A percentile compares a stretch with the other conserved stretches of the same genome.
Conservation (phyloP, 805 yeast species). For the Torulaspora delbrueckii region DNA sequence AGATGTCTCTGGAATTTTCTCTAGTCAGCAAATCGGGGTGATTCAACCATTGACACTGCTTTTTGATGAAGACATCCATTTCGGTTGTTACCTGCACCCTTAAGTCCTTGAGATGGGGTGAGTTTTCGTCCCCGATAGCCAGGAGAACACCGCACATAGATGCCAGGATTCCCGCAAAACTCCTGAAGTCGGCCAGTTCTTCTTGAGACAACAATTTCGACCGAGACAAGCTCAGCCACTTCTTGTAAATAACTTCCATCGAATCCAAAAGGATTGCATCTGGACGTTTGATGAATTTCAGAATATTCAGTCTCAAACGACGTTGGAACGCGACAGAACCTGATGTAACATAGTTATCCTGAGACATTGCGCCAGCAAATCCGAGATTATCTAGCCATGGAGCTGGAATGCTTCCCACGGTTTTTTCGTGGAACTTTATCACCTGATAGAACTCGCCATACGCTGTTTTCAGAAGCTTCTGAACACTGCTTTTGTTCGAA, state of each 20-base stretch:
- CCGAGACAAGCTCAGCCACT: constrained; percentile 24
- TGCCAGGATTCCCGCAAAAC: constrained; percentile 68
- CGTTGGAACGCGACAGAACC: constrained; percentile 74
- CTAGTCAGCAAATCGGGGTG: constrained; percentile 51
- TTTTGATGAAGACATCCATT: constrained; percentile 46
- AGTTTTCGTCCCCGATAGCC: constrained; percentile 22
- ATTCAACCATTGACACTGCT: constrained; percentile 46
- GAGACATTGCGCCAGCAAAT: constrained; percentile 42
- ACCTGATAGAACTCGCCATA: constrained; percentile 30
- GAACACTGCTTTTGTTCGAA: constrained; percentile 47
- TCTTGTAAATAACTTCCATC: constrained; percentile 37
- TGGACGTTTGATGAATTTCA: constrained; percentile 23
- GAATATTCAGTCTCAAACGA: constrained; percentile 46
- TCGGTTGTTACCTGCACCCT: constrained; percentile 35
- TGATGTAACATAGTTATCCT: constrained; percentile 49
- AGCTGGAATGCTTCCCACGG: constrained; percentile 22
- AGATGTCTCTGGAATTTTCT: constrained; percentile 67
- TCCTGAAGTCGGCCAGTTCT: constrained; percentile 49
- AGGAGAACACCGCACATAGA: constrained; percentile 63
- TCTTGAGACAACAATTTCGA: constrained; percentile 28
- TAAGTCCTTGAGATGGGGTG: constrained; percentile 18
- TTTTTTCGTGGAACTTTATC: constrained; percentile 27
- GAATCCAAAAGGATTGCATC: constrained; percentile 31
- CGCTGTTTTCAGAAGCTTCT: constrained; percentile 43
- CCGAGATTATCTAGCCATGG: constrained; percentile 32